Conservation (phyloP, 495 filamentous ascomycete species). For the Aspergillus sclerotioniger region DNA sequence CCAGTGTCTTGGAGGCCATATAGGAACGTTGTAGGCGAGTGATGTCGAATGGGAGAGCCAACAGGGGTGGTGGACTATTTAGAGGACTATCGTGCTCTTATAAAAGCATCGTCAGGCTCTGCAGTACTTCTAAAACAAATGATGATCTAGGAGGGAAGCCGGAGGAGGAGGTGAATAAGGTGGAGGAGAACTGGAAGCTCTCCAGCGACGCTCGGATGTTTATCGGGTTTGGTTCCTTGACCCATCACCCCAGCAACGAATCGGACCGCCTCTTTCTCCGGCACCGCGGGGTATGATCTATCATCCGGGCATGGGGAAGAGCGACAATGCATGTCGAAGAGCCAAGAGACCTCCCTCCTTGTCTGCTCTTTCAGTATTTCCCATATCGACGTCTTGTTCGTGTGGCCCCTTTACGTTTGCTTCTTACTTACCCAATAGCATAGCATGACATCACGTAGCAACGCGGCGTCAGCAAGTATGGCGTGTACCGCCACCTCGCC, state of each 20-base stretch:
- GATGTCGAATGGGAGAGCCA: background rate
- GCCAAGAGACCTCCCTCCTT: too few species aligned
- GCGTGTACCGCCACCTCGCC: constrained; percentile 27
- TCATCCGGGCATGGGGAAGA: too few species aligned
- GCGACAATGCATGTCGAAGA: too few species aligned
- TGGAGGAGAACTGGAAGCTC: constrained; percentile 15
- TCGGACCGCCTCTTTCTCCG: constrained; percentile 43
- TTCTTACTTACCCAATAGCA: background rate
- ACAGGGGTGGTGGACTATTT: background rate
- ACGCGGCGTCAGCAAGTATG: background rate
- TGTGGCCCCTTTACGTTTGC: background rate
- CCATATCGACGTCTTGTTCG: too few species aligned
- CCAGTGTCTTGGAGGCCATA: constrained; percentile 63
- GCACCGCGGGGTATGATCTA: constrained; percentile 34
- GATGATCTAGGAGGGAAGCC: constrained; percentile 2
- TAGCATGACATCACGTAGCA: constrained; percentile 8
- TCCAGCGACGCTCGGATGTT: constrained; percentile 30
- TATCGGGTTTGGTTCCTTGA: constrained; percentile 19
- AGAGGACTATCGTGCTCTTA: background rate
- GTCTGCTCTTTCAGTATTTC: too few species aligned
- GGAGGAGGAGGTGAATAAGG: constrained; percentile 9
- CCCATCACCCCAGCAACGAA: constrained; percentile 40
- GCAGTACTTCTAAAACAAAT: background rate
- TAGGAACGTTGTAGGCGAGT: constrained; percentile 9
- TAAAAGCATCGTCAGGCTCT: background rate